phyloP scores from a whole-genome alignment of 1,139 yeast genomes.

The Pichia sp. region DNA sequence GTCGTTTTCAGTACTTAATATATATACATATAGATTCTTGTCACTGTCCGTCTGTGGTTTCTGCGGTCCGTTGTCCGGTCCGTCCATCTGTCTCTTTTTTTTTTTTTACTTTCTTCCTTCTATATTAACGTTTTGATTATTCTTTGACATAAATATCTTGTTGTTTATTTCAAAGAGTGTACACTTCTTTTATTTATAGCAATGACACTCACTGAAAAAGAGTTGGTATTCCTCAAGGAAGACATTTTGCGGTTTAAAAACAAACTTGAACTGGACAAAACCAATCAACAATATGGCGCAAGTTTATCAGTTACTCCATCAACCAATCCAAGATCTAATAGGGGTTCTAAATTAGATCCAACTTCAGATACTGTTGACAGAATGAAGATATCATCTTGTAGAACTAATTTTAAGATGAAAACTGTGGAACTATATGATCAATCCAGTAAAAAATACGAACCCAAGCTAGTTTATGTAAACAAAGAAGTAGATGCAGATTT shows the following conservation, averaged over 20 bases:
- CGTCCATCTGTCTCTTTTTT: too few relatives aligned
- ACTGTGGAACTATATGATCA: slow-evolving; percentile 22
- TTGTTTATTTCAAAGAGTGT: too few relatives aligned
- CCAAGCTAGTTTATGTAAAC: slow-evolving; percentile 17
- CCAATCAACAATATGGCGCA: slow-evolving; percentile 2
- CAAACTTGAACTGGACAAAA: slow-evolving; percentile 18
- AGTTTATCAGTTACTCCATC: neutral
- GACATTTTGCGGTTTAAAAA: slow-evolving; percentile 23
- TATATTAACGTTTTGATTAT: too few relatives aligned
- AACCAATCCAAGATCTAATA: slow-evolving; percentile 13
- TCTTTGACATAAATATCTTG: too few relatives aligned
- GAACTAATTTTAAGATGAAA: slow-evolving; percentile 26
- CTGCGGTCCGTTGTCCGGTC: too few relatives aligned
- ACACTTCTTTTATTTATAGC: too few relatives aligned
- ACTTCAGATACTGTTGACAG: slow-evolving; percentile 34
- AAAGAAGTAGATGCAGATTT: slow-evolving; percentile 10
- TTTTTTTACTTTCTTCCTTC: too few relatives aligned
- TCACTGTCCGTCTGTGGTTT: too few relatives aligned
- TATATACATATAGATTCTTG: too few relatives aligned
- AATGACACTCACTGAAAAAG: slow-evolving; percentile 8
- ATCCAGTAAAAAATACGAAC: slow-evolving; percentile 14
- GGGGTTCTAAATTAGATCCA: slow-evolving; percentile 8
- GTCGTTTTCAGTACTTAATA: too few relatives aligned
- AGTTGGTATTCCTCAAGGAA: slow-evolving; percentile 12
- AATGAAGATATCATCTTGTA: slow-evolving; percentile 25